A percentile compares a stretch with the other conserved stretches of the same genome.
Conservation (phyloP, 148 eudicot species). For the Gaultheria prostrata region DNA sequence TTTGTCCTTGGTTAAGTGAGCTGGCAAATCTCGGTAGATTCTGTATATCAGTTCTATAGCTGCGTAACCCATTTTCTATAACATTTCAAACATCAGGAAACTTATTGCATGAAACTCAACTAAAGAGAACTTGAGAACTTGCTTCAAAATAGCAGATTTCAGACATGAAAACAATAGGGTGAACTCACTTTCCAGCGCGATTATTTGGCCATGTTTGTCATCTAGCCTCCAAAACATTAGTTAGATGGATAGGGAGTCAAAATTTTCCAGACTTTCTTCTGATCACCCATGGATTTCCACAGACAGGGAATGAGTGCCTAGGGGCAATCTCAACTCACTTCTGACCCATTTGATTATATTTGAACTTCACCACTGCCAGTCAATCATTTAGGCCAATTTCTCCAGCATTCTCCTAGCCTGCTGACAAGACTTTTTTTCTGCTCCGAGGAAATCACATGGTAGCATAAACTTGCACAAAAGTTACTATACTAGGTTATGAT, state of each 20-base stretch:
- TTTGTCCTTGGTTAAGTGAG: neutral
- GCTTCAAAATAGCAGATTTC: neutral
- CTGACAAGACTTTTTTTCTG: neutral
- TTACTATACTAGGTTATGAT: too few species aligned
- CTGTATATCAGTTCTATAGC: neutral
- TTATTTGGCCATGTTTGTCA: neutral
- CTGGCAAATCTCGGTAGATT: neutral
- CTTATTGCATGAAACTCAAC: neutral
- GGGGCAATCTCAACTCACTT: neutral
- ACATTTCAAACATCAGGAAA: neutral
- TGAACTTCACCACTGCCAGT: neutral
- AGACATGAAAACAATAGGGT: neutral
- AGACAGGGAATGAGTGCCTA: neutral
- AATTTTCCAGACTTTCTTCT: neutral
- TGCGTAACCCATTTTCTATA: neutral
- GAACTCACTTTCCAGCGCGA: neutral
- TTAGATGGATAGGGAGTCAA: neutral
- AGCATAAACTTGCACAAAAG: neutral
- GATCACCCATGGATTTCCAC: neutral
- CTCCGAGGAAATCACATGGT: neutral
- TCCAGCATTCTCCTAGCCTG: neutral
- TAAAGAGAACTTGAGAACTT: neutral
- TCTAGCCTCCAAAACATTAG: neutral
- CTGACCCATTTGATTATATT: neutral
- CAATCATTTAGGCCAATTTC: neutral